Percentiles rank a stretch among this genome's conserved stretches.
phyloP scores from a whole-genome alignment of 305 asterid species.

The Fraxinus dipetala region DNA sequence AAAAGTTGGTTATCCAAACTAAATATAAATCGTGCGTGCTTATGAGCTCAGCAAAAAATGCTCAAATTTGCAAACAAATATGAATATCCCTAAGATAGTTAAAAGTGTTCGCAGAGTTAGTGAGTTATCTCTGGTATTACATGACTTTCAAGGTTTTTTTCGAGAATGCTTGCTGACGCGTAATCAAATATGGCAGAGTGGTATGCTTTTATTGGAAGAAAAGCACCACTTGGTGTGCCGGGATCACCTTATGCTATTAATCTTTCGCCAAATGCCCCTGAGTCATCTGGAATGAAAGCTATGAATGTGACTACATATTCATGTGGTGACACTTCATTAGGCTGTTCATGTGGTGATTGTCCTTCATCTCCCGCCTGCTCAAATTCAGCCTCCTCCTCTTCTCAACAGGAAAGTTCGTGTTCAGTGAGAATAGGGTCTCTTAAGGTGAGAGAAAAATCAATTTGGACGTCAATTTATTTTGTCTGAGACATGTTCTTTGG shows the following conservation, averaged over 20 bases:
- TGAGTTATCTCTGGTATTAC: not conserved
- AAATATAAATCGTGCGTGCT: not conserved
- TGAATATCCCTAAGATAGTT: not conserved
- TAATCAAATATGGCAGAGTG: conserved; percentile 63
- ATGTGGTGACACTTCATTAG: conserved; percentile 87
- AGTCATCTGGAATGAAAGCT: conserved; percentile 75
- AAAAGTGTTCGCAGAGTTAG: not conserved
- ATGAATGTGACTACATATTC: conserved; percentile 86
- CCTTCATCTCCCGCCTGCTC: conserved; percentile 79
- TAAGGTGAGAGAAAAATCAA: conserved; percentile 50
- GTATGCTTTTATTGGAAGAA: conserved; percentile 84
- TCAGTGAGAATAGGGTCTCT: conserved; percentile 77
- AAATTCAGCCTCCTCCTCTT: conserved; percentile 54
- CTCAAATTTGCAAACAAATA: not conserved
- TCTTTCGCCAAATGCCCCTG: conserved; percentile 63
- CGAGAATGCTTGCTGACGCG: conserved; percentile 15
- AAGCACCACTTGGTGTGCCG: conserved; percentile 64
- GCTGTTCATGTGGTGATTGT: conserved; percentile 99
- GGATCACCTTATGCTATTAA: conserved; percentile 95
- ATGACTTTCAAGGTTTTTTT: not conserved
- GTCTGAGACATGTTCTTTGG: not conserved
- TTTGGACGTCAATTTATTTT: conserved; percentile 9
- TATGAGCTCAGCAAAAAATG: not conserved
- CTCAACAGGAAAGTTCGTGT: conserved; percentile 70
- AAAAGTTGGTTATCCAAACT: not conserved